These are phyloP conservation scores for Podosphaera xanthii DNA, from an alignment of 2,329 filamentous ascomycete genomes.

Conservation along the genomic window DNA sequence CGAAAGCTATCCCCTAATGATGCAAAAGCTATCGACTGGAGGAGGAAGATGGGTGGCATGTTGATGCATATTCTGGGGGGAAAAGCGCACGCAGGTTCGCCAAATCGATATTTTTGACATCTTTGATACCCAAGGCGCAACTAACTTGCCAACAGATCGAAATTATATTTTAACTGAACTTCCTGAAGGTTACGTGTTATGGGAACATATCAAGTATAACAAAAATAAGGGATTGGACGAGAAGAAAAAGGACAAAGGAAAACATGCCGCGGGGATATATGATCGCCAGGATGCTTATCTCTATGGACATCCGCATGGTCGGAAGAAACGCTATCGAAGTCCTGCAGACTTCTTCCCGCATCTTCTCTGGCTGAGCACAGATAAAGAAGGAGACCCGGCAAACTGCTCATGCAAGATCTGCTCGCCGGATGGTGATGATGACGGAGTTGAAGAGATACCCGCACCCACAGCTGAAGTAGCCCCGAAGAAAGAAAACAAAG, in stretches of 20 bases:
- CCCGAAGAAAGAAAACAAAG: neutral
- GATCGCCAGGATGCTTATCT: constrained; percentile 36
- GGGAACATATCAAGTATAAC: constrained; percentile 31
- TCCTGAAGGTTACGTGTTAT: constrained; percentile 32
- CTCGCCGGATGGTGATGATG: constrained; percentile 24
- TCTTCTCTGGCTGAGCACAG: constrained; percentile 30
- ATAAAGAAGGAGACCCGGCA: constrained; percentile 24
- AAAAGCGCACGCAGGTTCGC: constrained; percentile 11
- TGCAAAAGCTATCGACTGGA: constrained; percentile 31
- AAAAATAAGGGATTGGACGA: constrained; percentile 19
- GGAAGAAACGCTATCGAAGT: constrained; percentile 32
- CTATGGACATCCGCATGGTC: constrained; percentile 33
- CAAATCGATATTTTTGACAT: neutral
- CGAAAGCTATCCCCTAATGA: constrained; percentile 25
- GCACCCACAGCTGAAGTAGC: neutral
- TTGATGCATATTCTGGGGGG: constrained; percentile 25
- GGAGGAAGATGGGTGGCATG: constrained; percentile 35
- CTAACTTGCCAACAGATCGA: constrained; percentile 10
- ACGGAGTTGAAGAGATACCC: constrained; percentile 17
- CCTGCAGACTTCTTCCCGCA: constrained; percentile 37
- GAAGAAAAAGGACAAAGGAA: constrained; percentile 20
- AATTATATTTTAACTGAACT: constrained; percentile 28
- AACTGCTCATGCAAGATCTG: constrained; percentile 36
- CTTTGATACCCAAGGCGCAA: constrained; percentile 3
- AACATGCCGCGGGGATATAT: constrained; percentile 22